Conservation (phyloP, 805 yeast genomes). For the Tetrapisispora phaffii region DNA sequence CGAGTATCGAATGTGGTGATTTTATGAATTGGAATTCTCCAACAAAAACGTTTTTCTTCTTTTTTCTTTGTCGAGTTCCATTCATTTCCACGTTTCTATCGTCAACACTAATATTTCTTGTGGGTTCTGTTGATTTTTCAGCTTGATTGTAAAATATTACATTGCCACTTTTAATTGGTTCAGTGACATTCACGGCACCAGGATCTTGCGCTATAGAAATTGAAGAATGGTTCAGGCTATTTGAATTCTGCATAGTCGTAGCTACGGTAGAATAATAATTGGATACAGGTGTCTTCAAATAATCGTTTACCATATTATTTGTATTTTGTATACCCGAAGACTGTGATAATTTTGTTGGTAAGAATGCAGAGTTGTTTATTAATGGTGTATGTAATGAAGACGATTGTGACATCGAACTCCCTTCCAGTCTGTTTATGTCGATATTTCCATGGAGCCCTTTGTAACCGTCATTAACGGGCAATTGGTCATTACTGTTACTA, state of each 20-base stretch:
- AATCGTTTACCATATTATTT: background rate
- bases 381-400: background rate
- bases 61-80: slow-evolving; percentile 2
- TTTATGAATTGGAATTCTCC: slow-evolving; percentile 32
- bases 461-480: background rate
- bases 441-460: background rate
- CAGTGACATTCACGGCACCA: background rate
- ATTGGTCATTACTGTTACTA: background rate
- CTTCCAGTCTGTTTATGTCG: background rate
- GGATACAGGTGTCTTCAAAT: background rate
- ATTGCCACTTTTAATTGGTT: background rate
- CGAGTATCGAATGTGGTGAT: slow-evolving; percentile 39
- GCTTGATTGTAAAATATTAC: slow-evolving; percentile 1
- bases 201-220: background rate
- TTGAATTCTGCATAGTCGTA: background rate
- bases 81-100: background rate
- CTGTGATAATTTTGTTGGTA: background rate
- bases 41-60: slow-evolving; percentile 23
- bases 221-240: background rate
- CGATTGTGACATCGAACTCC: background rate
- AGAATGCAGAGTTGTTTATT: slow-evolving; percentile 1
- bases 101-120: background rate
- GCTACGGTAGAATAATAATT: background rate
- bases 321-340: background rate
- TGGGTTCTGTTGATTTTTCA: background rate